Percentiles rank a stretch among this genome's conserved stretches.
Conservation (phyloP, 2,329 filamentous ascomycete species). For the Nigrospora osmanthi region DNA sequence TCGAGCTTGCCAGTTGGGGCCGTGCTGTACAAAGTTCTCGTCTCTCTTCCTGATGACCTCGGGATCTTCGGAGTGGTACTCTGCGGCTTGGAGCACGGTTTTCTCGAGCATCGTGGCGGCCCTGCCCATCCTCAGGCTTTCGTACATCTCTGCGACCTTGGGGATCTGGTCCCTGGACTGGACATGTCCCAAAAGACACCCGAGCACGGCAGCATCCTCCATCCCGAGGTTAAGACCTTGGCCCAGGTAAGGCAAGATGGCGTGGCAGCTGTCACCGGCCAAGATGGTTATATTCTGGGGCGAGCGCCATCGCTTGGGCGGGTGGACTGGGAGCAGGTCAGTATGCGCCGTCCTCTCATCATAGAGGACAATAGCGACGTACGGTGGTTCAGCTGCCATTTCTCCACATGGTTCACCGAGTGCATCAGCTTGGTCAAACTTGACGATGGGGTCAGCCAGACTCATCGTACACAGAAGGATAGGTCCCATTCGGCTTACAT, state of each 20-base stretch:
- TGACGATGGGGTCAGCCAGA: too few relatives aligned
- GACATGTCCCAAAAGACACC: not conserved
- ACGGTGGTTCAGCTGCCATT: too few relatives aligned
- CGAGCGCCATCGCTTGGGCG: not conserved
- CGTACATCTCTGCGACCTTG: not conserved
- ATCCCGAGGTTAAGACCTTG: conserved; percentile 3
- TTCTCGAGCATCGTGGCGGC: not conserved
- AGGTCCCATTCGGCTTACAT: too few relatives aligned
- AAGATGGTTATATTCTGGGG: not conserved
- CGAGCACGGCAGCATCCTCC: conserved; percentile 1
- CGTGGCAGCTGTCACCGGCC: conserved; percentile 1
- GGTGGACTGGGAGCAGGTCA: too few relatives aligned
- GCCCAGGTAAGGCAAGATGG: not conserved
- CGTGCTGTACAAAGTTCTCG: not conserved
- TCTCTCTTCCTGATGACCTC: not conserved
- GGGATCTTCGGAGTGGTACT: too few relatives aligned
- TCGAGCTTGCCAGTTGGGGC: not conserved
- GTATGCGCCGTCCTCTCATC: too few relatives aligned
- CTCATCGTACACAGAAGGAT: too few relatives aligned
- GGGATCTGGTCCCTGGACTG: not conserved
- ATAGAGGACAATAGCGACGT: too few relatives aligned
- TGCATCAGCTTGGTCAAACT: too few relatives aligned
- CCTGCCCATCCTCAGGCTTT: not conserved
- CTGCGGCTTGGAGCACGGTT: too few relatives aligned
- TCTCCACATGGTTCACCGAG: too few relatives aligned